Percentiles rank a stretch among this genome's conserved stretches.
Evolutionary conservation across 768 basidiomycete genomes (phyloP).

Genomic region (Hortiboletus campestris): DNA sequence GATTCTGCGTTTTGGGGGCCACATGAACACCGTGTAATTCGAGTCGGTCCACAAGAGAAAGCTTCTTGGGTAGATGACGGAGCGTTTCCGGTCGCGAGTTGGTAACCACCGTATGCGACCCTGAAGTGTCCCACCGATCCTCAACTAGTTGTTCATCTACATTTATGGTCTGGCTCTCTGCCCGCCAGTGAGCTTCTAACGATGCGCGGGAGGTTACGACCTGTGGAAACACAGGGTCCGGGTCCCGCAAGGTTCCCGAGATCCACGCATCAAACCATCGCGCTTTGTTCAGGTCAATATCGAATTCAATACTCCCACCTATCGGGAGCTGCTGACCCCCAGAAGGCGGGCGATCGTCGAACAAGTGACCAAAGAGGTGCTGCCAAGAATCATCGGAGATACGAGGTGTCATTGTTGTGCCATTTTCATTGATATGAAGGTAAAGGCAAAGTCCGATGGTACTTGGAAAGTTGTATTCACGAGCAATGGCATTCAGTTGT

Average conservation of each 20-base stretch:
- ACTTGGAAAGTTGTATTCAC: slow-evolving; percentile 80
- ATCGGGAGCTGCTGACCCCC: slow-evolving; percentile 51
- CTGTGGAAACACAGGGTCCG: slow-evolving; percentile 38
- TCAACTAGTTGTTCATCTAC: slow-evolving; percentile 38
- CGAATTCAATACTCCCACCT: slow-evolving; percentile 81
- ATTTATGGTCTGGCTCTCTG: slow-evolving; percentile 51
- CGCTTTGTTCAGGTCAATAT: slow-evolving; percentile 73
- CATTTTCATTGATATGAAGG: slow-evolving; percentile 59
- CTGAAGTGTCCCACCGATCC: slow-evolving; percentile 33
- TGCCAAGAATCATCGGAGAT: slow-evolving; percentile 80
- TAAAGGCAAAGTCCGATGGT: slow-evolving; percentile 78
- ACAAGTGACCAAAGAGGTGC: slow-evolving; percentile 63
- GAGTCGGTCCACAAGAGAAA: slow-evolving; percentile 67
- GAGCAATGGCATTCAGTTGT: slow-evolving; percentile 75
- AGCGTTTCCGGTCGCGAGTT: slow-evolving; percentile 28
- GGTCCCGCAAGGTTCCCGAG: slow-evolving; percentile 48
- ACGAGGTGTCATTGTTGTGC: slow-evolving; percentile 58
- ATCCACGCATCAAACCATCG: slow-evolving; percentile 79
- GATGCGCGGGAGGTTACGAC: slow-evolving; percentile 39
- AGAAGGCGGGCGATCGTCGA: slow-evolving; percentile 40
- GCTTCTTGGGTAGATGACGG: slow-evolving; percentile 61
- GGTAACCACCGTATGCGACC: slow-evolving; percentile 9
- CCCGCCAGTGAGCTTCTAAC: slow-evolving; percentile 43
- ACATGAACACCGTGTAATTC: slow-evolving; percentile 43
- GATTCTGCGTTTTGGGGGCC: slow-evolving; percentile 29